These are phyloP conservation scores for Arctium lappa DNA, from an alignment of 129 eudicot genomes.

Conservation along the genomic window DNA sequence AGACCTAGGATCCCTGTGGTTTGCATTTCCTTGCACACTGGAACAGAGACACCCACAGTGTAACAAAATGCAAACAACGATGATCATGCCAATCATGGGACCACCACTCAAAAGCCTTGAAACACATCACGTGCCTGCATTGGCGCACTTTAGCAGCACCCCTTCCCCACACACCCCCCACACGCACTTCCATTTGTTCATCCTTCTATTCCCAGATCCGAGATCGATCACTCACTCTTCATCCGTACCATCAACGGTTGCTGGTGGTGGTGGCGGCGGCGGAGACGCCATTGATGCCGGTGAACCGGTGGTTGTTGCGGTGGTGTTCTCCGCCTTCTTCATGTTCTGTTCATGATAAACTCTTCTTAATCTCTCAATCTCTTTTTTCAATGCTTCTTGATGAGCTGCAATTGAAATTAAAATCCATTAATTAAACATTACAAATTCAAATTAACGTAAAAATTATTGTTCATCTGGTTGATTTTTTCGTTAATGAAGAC, in stretches of 20 bases:
- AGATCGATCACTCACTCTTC: constrained; percentile 7
- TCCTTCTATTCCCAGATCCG: constrained; percentile 28
- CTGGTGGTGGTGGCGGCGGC: neutral
- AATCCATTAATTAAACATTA: neutral
- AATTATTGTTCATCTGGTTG: neutral
- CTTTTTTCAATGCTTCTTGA: constrained; percentile 35
- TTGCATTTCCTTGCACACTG: no score
- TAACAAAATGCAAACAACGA: no score
- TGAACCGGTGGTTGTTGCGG: constrained; percentile 8
- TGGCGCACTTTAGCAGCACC: constrained; percentile 29
- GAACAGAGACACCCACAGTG: no score
- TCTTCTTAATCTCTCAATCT: constrained; percentile 29
- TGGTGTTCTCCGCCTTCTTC: constrained; percentile 15
- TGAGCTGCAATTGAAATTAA: constrained; percentile 16
- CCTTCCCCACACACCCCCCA: constrained; percentile 15
- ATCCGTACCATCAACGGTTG: constrained; percentile 26
- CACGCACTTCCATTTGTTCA: constrained; percentile 7
- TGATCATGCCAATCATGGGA: constrained; percentile 31
- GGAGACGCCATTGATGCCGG: constrained; percentile 4
- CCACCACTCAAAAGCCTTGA: constrained; percentile 31
- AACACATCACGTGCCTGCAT: constrained; percentile 40
- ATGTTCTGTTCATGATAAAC: constrained; percentile 35
- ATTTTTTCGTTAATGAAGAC: neutral
- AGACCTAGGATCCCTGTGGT: no score
- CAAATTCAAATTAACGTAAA: neutral